Percentiles rank a stretch among this genome's conserved stretches.
Conservation (phyloP, 1,139 yeast species). For the Barnettozyma hawaiiensis region DNA sequence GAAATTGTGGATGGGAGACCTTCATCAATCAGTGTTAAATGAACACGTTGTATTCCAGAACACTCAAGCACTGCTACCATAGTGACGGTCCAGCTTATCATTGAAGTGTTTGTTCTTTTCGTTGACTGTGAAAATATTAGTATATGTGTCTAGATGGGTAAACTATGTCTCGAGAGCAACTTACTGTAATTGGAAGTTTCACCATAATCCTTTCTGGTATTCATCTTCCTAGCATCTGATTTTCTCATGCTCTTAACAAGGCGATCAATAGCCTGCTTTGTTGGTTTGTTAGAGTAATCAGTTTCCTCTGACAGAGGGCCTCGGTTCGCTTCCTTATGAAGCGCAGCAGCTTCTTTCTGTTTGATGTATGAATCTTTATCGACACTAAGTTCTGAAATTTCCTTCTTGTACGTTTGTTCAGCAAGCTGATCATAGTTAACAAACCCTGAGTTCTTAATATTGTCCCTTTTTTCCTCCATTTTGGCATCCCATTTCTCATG, state of each 20-base stretch:
- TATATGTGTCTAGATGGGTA: conserved; percentile 2
- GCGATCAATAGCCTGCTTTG: conserved; percentile 35
- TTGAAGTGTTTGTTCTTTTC: conserved; percentile 79
- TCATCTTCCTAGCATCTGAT: conserved; percentile 24
- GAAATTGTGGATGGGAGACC: no score
- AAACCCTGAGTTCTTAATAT: conserved; percentile 21
- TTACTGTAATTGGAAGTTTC: conserved; percentile 29
- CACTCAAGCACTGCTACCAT: conserved; percentile 35
- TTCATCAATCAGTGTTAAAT: background rate
- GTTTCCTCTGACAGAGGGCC: no score
- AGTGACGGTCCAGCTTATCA: conserved; percentile 57
- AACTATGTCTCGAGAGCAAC: conserved; percentile 6
- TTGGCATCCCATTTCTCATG: conserved; percentile 60
- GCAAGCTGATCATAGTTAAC: conserved; percentile 43
- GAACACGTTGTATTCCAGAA: background rate
- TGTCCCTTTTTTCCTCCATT: conserved; percentile 27
- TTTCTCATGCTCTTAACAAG: conserved; percentile 37
- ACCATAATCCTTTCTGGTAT: conserved; percentile 33
- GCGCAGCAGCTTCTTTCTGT: conserved; percentile 31
- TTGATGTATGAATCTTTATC: conserved; percentile 35
- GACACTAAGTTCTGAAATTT: conserved; percentile 26
- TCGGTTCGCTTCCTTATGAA: conserved; percentile 18
- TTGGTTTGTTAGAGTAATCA: conserved; percentile 29
- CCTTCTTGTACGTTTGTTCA: conserved; percentile 31
- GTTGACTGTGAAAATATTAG: conserved; percentile 41